phyloP scores from a whole-genome alignment of 768 basidiomycete genomes.

The Tricholoma saponaceum region DNA sequence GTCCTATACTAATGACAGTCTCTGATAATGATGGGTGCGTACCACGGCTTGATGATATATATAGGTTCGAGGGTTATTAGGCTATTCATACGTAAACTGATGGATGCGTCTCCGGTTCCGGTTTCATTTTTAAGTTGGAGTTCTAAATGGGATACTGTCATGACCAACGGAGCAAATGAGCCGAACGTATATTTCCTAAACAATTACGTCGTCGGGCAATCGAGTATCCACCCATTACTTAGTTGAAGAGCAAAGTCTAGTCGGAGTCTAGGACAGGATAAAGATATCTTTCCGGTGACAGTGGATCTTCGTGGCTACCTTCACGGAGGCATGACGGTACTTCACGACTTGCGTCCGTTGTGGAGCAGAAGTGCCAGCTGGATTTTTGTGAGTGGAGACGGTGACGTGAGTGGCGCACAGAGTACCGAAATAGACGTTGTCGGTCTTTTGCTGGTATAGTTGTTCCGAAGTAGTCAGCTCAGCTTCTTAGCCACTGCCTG shows the following conservation, averaged over 20 bases:
- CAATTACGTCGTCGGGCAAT: background rate
- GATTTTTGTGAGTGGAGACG: background rate
- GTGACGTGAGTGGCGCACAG: background rate
- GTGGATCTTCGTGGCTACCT: background rate
- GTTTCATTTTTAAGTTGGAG: background rate
- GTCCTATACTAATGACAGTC: too few species aligned
- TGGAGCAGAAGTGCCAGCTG: background rate
- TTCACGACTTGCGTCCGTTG: background rate
- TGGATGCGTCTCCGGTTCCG: background rate
- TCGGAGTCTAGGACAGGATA: background rate
- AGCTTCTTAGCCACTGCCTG: background rate
- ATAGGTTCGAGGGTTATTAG: background rate
- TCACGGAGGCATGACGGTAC: background rate
- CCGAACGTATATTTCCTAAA: background rate
- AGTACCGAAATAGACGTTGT: background rate
- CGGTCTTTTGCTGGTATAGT: background rate
- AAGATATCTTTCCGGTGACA: background rate
- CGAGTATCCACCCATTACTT: background rate
- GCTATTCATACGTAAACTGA: background rate
- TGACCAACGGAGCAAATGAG: background rate
- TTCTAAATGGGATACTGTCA: background rate
- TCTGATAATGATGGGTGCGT: too few species aligned
- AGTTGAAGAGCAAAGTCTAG: background rate
- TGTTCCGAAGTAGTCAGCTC: background rate
- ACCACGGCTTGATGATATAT: background rate